Percentiles rank a stretch among this genome's conserved stretches.
Conservation (phyloP, 495 filamentous ascomycete species). For the Podospora anserina region DNA sequence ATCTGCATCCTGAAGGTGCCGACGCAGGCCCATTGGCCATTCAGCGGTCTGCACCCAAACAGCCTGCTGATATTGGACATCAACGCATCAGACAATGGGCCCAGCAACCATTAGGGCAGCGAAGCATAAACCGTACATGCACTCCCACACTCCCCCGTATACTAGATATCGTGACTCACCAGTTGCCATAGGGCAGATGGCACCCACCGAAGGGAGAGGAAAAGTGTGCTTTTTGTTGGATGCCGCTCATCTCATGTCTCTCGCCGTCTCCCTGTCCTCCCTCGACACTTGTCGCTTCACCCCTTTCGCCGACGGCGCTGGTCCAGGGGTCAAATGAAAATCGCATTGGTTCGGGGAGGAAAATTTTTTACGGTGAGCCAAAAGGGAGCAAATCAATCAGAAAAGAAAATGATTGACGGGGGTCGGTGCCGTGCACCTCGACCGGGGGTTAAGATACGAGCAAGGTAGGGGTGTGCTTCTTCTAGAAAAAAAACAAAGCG, state of each 20-base stretch:
- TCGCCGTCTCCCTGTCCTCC: not conserved
- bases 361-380: slow-evolving; percentile 36
- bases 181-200: slow-evolving; percentile 16
- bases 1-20: slow-evolving; percentile 37
- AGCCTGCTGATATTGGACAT: slow-evolving; percentile 46
- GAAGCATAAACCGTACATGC: slow-evolving; percentile 36
- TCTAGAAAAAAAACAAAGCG: slow-evolving; percentile 34
- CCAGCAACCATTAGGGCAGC: slow-evolving; percentile 37
- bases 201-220: slow-evolving; percentile 14
- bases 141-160: slow-evolving; percentile 16
- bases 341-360: slow-evolving; percentile 27
- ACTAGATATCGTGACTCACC: slow-evolving; percentile 35
- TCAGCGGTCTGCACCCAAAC: slow-evolving; percentile 31
- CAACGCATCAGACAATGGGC: slow-evolving; percentile 41
- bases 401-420: slow-evolving; percentile 28
- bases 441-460: slow-evolving; percentile 16
- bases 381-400: slow-evolving; percentile 30
- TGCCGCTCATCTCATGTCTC: slow-evolving; percentile 10
- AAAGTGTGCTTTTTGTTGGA: slow-evolving; percentile 4
- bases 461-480: slow-evolving; percentile 28
- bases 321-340: slow-evolving; percentile 29
- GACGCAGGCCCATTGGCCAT: slow-evolving; percentile 38
- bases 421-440: slow-evolving; percentile 20
- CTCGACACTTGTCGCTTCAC: slow-evolving; percentile 8
- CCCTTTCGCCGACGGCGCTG: slow-evolving; percentile 6